phyloP scores from a whole-genome alignment of 2,329 filamentous ascomycete species.

The Xylaria sp. region DNA sequence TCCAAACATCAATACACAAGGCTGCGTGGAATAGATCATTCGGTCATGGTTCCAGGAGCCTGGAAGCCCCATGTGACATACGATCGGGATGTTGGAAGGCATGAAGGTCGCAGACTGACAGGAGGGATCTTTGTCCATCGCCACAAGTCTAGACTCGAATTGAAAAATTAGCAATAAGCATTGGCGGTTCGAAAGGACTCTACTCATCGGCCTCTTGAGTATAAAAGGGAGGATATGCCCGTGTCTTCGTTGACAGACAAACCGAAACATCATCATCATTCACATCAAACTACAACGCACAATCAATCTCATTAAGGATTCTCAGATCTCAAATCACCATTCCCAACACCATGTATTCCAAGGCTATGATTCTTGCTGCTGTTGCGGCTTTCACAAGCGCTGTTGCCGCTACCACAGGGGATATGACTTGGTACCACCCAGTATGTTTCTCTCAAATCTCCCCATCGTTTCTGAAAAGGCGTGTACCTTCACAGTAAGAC shows the following conservation, averaged over 20 bases:
- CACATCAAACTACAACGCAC: constrained; percentile 13
- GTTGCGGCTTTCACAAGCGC: constrained; percentile 28
- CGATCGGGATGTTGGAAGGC: not conserved
- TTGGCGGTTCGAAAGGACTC: not conserved
- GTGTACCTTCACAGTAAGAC: not conserved
- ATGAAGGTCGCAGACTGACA: not conserved
- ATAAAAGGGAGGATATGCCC: constrained; percentile 19
- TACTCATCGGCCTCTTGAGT: not conserved
- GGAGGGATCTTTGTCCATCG: not conserved
- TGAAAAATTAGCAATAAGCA: not conserved
- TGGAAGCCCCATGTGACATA: not conserved
- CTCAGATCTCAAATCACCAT: not conserved
- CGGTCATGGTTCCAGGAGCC: not conserved
- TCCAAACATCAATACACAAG: not conserved
- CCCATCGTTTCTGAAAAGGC: not conserved
- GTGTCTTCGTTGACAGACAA: constrained; percentile 1
- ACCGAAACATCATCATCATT: constrained; percentile 14
- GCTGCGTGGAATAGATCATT: not conserved
- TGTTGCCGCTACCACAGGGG: constrained; percentile 25
- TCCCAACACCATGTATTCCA: constrained; percentile 27
- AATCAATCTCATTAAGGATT: constrained; percentile 2
- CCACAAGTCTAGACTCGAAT: not conserved
- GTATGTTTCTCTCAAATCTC: constrained; percentile 17
- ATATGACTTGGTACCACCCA: constrained; percentile 35
- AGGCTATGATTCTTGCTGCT: constrained; percentile 27